phyloP scores from a whole-genome alignment of 2,329 filamentous ascomycete genomes.

The Kalmusia sp. region DNA sequence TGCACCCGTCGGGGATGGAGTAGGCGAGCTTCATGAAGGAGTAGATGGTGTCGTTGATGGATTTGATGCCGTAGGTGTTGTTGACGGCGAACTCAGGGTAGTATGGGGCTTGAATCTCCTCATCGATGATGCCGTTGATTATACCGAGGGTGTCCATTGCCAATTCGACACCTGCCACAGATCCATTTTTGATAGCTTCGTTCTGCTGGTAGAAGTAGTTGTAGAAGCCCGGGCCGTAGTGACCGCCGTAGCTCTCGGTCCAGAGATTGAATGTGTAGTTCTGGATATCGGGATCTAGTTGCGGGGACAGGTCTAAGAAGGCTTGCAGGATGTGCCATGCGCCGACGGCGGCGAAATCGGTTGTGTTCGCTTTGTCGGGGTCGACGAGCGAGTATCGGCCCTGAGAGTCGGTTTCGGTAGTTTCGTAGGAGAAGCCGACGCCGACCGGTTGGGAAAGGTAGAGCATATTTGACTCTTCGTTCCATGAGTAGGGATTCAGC shows the following conservation, averaged over 20 bases:
- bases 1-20: slow-evolving; percentile 58
- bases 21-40: slow-evolving; percentile 53
- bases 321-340: slow-evolving; percentile 47
- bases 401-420: slow-evolving; percentile 27
- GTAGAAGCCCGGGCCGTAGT: slow-evolving; percentile 62
- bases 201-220: slow-evolving; percentile 65
- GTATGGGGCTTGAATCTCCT: slow-evolving; percentile 55
- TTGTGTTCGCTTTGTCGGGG: slow-evolving; percentile 38
- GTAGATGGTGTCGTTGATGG: slow-evolving; percentile 56
- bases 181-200: slow-evolving; percentile 57
- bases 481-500: slow-evolving; percentile 49
- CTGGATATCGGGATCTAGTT: slow-evolving; percentile 58
- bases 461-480: slow-evolving; percentile 48
- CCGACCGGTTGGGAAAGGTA: slow-evolving; percentile 49
- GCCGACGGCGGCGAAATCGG: slow-evolving; percentile 41
- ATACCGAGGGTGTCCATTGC: slow-evolving; percentile 63
- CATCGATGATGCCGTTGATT: slow-evolving; percentile 62
- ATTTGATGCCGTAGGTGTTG: slow-evolving; percentile 61
- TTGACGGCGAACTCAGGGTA: slow-evolving; percentile 61
- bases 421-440: slow-evolving; percentile 50
- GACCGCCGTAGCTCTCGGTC: slow-evolving; percentile 55
- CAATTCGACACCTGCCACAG: slow-evolving; percentile 55
- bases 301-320: slow-evolving; percentile 42
- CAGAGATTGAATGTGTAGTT: slow-evolving; percentile 60
- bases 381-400: slow-evolving; percentile 43